Base-by-base conservation (phyloP, 176 grass and related monocot genomes). In the Pontederia crassipes region DNA sequence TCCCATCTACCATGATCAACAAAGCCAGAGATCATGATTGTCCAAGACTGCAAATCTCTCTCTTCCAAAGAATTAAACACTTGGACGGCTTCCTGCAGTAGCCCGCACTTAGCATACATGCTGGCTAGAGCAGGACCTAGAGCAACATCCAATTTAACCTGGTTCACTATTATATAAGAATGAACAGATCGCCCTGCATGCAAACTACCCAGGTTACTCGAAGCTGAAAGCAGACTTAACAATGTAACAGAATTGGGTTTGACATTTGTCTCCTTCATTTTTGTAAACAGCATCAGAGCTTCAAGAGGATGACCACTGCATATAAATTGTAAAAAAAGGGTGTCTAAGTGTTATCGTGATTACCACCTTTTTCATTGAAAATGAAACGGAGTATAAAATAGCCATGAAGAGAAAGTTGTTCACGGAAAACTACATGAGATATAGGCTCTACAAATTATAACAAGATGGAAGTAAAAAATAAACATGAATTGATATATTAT, bases 81-180 rank as follows among this genome's bases (percentile, higher is more conserved):
- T 52, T 64, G 50, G 71, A 64, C 28, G 28, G 71, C 71, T 54
- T 64, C 60, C 14, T 64, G 50, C 56, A 64, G 24, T 8, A 24
- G 60, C n/a, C 71, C 71, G 14, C 71, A 74, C 28, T 74, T 74
- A 55, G 59, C 16, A 74, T 74, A 74, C 71, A 74, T 74, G 50
- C 60, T 50, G 27, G 55, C 51, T n/a, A 74, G 49, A 55, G 71
- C 71, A 48, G 71, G 52, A 17, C 71, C 71, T 11, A 74, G 40
- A 5, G 71, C 50, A 46, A 74, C 59, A 35, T 64, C 71, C 59
- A 74, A 55, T 64, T 55, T 45, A 17, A 74, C 55, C 26, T 17
- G 24, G 49, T 74, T 74, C 12, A 46, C 51, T 46, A 61, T 12
- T 28, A 62, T 28, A 17, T 55, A 74, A 8, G 71, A 74, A 64